phyloP scores from a whole-genome alignment of 331 rosid species.

The Pyrus hybrid region DNA sequence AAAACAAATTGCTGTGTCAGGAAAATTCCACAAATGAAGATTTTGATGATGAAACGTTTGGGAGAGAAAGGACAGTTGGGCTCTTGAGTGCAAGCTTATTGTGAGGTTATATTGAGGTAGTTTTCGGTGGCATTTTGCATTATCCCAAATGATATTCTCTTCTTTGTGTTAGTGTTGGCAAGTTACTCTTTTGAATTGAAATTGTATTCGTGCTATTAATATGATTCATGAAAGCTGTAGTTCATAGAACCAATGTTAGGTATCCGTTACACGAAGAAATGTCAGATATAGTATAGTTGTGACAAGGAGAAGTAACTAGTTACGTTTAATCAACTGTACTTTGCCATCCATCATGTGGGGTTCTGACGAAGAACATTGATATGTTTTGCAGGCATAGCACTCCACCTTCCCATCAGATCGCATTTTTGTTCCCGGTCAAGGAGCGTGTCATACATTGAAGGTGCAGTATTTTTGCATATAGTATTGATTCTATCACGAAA shows the following conservation, averaged over 20 bases:
- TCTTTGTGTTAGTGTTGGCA: neutral
- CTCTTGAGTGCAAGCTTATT: conserved; percentile 53
- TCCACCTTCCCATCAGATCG: conserved; percentile 18
- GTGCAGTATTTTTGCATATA: conserved; percentile 35
- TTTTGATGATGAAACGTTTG: conserved; percentile 79
- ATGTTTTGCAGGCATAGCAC: conserved; percentile 34
- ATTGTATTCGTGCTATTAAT: neutral
- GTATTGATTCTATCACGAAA: conserved; percentile 32
- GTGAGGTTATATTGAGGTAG: conserved; percentile 56
- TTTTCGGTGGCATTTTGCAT: conserved; percentile 13
- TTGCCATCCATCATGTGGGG: neutral
- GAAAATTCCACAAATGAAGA: conserved; percentile 89
- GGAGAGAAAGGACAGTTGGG: conserved; percentile 62
- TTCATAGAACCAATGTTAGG: neutral
- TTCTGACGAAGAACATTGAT: neutral
- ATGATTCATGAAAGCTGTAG: neutral
- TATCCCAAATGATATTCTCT: conserved; percentile 10
- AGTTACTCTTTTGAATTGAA: neutral
- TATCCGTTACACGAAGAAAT: neutral
- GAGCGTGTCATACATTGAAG: conserved; percentile 9
- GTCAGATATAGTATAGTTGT: neutral
- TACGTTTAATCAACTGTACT: neutral
- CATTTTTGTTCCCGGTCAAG: conserved; percentile 13
- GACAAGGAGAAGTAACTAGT: neutral
- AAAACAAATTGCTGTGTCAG: conserved; percentile 67